Evolutionary conservation across 2,329 filamentous ascomycete genomes (phyloP), one percentile per base, ranked within the genome.

Genomic region (Fusarium tricinctum): DNA sequence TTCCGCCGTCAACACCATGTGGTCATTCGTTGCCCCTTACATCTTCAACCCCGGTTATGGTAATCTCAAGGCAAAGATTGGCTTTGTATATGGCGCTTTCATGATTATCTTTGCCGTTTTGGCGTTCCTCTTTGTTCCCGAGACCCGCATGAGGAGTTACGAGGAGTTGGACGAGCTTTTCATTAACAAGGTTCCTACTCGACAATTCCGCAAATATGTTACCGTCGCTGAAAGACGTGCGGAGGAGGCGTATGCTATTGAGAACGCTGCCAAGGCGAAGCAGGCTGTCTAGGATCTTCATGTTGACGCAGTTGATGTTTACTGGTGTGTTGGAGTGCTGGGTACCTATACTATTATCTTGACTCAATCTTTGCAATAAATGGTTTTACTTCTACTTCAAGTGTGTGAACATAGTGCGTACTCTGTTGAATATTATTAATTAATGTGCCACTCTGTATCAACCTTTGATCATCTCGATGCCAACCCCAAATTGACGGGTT

Each of bases 1-100:
- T 1, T 78, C 81, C 3, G 72, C 81, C 0, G 73, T 78, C 6
- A 79, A 79, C 28, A 80, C 81, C 5, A 72, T 81, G 46, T 81
- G 85, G 56, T 80, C 80, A 0, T 77, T 86, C 33, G 78, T 80
- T 2, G 71, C 86, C 1, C 85, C 85, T 0, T 87, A 86, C 57
- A 81, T 77, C 56, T 77, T 76, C 46, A 77, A 78, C 33, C 71
- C 75, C 0, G 75, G 71, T 8, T 67, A 72, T 6, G 79, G 75
- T 10, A 78, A 81, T 59, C 68, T 83, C 20, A 77, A 79, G 28
- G 79, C 78, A 2, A 81, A 81, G 72, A 81, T 80, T 3, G 81
- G 79, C 0, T 81, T 82, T 32, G 72, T 83, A 1, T 83, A 76
- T 58, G 75, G 77, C 1, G 80, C 74, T 0, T 74, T 80, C 14